Conservation (phyloP, 2,329 filamentous ascomycete species). For the Colletotrichum acutatum region DNA sequence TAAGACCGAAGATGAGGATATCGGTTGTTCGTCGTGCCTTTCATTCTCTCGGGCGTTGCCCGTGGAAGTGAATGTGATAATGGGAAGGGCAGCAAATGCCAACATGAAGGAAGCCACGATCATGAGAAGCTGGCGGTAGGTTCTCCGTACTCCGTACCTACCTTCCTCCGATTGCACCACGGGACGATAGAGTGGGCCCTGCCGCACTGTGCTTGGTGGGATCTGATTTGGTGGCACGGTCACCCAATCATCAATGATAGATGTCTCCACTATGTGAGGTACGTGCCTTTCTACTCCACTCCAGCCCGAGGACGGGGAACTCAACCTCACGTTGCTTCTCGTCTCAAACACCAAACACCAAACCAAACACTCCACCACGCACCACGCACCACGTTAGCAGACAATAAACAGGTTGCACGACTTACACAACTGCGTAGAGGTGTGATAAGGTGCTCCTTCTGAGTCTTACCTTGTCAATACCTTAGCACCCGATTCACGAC, state of each 20-base stretch:
- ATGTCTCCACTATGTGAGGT: neutral
- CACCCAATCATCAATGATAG: too few relatives aligned
- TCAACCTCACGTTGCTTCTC: neutral
- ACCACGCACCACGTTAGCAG: neutral
- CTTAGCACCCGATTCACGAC: neutral
- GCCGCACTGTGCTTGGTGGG: slow-evolving; percentile 13
- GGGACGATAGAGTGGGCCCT: neutral
- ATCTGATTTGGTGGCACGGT: neutral
- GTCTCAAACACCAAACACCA: neutral
- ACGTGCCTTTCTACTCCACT: neutral
- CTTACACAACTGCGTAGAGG: neutral
- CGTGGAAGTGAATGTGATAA: too few relatives aligned
- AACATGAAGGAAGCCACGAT: neutral
- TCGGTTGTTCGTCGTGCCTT: neutral
- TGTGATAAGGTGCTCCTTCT: neutral
- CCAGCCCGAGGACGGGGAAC: neutral
- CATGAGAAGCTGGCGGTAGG: neutral
- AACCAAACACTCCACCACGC: neutral
- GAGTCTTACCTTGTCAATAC: neutral
- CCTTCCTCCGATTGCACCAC: neutral
- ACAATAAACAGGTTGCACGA: too few relatives aligned
- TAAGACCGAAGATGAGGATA: neutral
- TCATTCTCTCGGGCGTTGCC: neutral
- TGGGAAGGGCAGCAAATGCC: neutral
- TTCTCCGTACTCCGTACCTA: too few relatives aligned